Evolutionary conservation across 352 stramenopile genomes (phyloP), one percentile per base, ranked within the genome.

Genomic region (Globisporangium iwayamae): DNA sequence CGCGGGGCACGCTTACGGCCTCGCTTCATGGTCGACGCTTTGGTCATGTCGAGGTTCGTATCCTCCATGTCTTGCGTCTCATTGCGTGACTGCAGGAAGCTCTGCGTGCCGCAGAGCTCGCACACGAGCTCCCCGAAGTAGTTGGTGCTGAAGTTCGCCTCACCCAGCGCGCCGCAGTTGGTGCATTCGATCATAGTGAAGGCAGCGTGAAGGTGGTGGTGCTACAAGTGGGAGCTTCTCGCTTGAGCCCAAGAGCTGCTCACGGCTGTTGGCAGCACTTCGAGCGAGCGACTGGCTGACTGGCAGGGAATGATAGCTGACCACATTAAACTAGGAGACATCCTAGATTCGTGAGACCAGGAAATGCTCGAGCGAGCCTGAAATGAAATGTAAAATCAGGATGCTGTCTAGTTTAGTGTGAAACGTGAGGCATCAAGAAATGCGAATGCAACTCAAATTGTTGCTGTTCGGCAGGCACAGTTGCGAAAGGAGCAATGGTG

Each of bases 111-210:
- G 48, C 86, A 95, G 30, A 95, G 65, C 62, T 95, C 84, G 63
- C 86, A 95, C 56, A 93, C 83, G 63, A 91, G 81, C 73, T 95
- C 86, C 0, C 84, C 86, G 32, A 91, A 89, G 73, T 87, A 90
- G 68, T 95, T 95, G 47, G 72, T 80, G 69, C 83, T 91, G 69
- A 95, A 95, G 70, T 88, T 88, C 57, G 67, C 61, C 64, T 93
- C 86, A 64, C 86, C 86, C 62, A 74, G 63, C 51, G 83, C 86
- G 63, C 86, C 84, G 67, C 86, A 95, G 50, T 71, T 93, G 58
- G 77, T 77, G 73, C 86, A 95, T 62, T 85, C 81, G 68, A 93
- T 69, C 78, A 85, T 87, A n/a, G 20, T n/a, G 45, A 10, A 7
- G 5, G 13, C 32, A 50, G 11, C 36, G 9, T 14, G 36, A 4